Evolutionary conservation across 495 filamentous ascomycete species (phyloP).

Genomic region (Aspergillus bertholletiae): DNA sequence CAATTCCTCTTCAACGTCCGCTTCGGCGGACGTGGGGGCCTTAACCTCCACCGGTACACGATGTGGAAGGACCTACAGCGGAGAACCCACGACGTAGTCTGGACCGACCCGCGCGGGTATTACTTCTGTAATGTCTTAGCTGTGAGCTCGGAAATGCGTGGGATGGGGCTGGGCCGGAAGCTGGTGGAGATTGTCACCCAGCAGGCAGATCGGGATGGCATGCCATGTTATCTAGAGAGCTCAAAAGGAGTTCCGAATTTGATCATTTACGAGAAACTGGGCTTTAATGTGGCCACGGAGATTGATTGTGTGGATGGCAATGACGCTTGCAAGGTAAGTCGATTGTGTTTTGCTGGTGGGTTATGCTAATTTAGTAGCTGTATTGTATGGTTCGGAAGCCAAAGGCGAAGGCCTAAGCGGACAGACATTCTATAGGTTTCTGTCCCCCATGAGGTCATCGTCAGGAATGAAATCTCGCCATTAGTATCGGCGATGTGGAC

Average conservation of each 20-base stretch:
- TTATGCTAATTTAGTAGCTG: constrained; percentile 16
- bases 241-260: constrained; percentile 60
- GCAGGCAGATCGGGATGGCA: constrained; percentile 55
- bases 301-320: constrained; percentile 60
- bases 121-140: constrained; percentile 71
- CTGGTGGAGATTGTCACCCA: constrained; percentile 57
- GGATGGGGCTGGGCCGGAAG: constrained; percentile 55
- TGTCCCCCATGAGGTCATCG: neutral
- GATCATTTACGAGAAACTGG: constrained; percentile 62
- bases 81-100: constrained; percentile 32
- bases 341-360: neutral
- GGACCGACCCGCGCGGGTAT: constrained; percentile 49
- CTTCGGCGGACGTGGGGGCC: constrained; percentile 58
- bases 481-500: too few relatives aligned
- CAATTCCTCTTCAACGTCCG: constrained; percentile 60
- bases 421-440: too few relatives aligned
- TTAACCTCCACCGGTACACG: constrained; percentile 59
- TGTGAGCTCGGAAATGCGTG: constrained; percentile 56
- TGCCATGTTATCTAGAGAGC: constrained; percentile 63
- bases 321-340: constrained; percentile 38
- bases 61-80: constrained; percentile 48
- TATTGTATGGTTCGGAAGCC: constrained; percentile 29
- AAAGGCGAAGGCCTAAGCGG: constrained; percentile 3
- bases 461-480: neutral
- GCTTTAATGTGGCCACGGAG: constrained; percentile 57